Base-by-base conservation (phyloP, 306 rosid species). In the Myrica gale region DNA sequence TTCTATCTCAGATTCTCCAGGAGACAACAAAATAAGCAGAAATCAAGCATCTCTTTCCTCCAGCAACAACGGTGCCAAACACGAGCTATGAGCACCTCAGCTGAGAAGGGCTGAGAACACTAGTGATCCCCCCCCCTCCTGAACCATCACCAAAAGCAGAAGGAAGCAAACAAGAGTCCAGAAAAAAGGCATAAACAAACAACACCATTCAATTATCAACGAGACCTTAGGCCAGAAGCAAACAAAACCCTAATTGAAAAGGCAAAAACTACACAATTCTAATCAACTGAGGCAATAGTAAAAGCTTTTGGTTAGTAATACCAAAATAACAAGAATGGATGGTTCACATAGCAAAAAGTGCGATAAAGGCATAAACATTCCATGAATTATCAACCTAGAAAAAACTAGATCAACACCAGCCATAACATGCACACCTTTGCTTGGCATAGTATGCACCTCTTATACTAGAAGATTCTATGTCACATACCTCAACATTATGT, bases 401-500 rank as follows among this genome's bases (percentile, higher is more conserved):
- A 41, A 44, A 54, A 74, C 32, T 76, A 63, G 65, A 56, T 9
- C n/a, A 46, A 72, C 45, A 39, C 61, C 51, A 72, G 54, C 74
- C 56, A 37, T 37, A 53, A 4, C 46, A 51, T 41, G 48, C 26
- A 74, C 47, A 68, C 60, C 71, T 68, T 48, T 68, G 56, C 66
- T 55, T 56, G 41, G 71, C 42, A 47, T 44, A n/a, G 43, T 74
- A 43, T 41, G 58, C 53, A 70, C 78, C 63, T 32, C 42, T 68
- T 79, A 74, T 17, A 71, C 80, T 41, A 76, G 20, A 57, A 17
- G 78, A 46, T 39, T 70, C 55, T 61, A 71, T 53, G 74, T 58
- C 70, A 58, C 70, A 75, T 81, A 90, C 98, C 97, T 95, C 97
- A 47, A 89, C 98, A 80, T 78, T 92, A 82, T 95, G 88, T 72